Conservation (phyloP, 495 filamentous ascomycete genomes). For the Aspergillus sclerotioniger region DNA sequence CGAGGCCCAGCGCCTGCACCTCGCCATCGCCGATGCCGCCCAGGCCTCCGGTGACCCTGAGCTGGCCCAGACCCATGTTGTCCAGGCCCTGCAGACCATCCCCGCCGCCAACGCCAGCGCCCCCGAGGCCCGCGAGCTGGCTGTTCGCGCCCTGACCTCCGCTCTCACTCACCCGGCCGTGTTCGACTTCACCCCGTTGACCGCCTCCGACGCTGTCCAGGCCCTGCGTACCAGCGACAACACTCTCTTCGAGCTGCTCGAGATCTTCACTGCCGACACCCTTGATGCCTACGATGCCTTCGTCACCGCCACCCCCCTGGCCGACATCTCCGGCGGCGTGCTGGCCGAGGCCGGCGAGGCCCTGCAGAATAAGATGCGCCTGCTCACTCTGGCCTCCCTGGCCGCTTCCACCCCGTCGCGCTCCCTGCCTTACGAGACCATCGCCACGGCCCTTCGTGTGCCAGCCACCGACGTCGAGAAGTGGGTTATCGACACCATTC, state of each 20-base stretch:
- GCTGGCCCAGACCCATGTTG: slow-evolving; percentile 75
- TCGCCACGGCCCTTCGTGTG: slow-evolving; percentile 79
- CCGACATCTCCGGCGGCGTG: slow-evolving; percentile 43
- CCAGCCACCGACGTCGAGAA: slow-evolving; percentile 82
- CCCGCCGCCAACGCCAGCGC: slow-evolving; percentile 66
- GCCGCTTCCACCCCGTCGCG: slow-evolving; percentile 78
- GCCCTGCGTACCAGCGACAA: slow-evolving; percentile 79
- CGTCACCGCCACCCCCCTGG: slow-evolving; percentile 47
- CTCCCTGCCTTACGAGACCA: slow-evolving; percentile 79
- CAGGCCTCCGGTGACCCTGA: slow-evolving; percentile 72
- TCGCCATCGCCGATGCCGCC: slow-evolving; percentile 75
- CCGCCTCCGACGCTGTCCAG: slow-evolving; percentile 80
- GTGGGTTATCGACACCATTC: slow-evolving; percentile 98
- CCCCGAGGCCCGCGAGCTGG: slow-evolving; percentile 73
- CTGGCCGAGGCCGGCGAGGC: slow-evolving; percentile 66
- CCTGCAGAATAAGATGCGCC: slow-evolving; percentile 88
- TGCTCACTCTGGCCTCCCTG: slow-evolving; percentile 86
- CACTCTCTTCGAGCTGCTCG: slow-evolving; percentile 82
- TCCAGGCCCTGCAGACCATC: slow-evolving; percentile 81
- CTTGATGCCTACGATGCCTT: slow-evolving; percentile 96
- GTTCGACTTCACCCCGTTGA: slow-evolving; percentile 93
- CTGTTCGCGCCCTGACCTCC: slow-evolving; percentile 77
- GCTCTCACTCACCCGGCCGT: slow-evolving; percentile 73
- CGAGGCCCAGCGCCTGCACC: slow-evolving; percentile 75
- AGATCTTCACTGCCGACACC: slow-evolving; percentile 89